Base-by-base conservation (phyloP, 805 yeast species). In the Lipomyces chichibuensis region DNA sequence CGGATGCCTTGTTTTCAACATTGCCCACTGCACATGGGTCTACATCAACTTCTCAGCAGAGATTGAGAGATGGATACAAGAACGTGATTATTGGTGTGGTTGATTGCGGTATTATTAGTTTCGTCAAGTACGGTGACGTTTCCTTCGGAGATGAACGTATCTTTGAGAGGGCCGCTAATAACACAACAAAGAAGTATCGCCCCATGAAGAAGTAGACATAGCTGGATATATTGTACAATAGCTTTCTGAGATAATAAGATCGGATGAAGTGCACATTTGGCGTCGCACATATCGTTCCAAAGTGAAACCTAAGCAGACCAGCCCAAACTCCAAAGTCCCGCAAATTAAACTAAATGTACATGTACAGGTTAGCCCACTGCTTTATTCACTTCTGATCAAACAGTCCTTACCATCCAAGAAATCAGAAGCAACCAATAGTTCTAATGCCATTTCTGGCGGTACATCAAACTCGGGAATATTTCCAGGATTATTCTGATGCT, bases 371-470 rank as follows among this genome's bases (percentile, higher is more conserved):
- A 25, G 25, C 33, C 51, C 27, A 56, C 17, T 11, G 25, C 8
- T 13, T 6, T 20, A 32, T 11, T 17, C 46, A 9, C 11, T 9
- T 13, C 14, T 23, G 27, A 20, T n/a, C 11, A 4, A 29, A 27
- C 39, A 11, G 32, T 17, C 9, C 63, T 35, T 55, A 70, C 72
- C 88, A 72, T 91, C 94, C 73, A 92, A 79, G 76, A 86, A 94
- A 76, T 95, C 99, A 1, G 98, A 97, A 32, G 97, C 97, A 49
- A 95, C 94, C 57, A 95, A 78, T 71, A 94, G 80, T 75, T 95
- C 98, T 69, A 94, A 80, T 0, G 98, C 97, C 86, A 94, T 84
- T 72, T 92, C 98, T 0, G 98, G 93, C 0, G 98, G 97, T 2
- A 95, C 86, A 49, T 90, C 89, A 77, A 95, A 95, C 64, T 90